These are phyloP conservation scores for Ophiorrhiza pumila DNA, from an alignment of 257 asterid genomes.

Conservation along the genomic window DNA sequence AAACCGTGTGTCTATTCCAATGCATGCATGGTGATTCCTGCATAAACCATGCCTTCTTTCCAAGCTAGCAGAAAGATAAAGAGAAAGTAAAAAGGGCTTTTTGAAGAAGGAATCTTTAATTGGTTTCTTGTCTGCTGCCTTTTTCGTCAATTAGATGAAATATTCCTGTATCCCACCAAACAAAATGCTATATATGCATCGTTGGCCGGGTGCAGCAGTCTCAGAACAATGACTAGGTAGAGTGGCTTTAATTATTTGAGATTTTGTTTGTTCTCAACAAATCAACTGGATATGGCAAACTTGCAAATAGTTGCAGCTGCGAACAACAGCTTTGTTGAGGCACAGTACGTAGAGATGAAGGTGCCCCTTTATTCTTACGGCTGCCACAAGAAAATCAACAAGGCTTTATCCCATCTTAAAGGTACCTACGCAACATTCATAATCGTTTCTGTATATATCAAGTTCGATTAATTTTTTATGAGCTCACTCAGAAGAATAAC, in stretches of 20 bases:
- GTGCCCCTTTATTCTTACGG: slow-evolving; percentile 88
- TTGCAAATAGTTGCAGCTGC: slow-evolving; percentile 52
- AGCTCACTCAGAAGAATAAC: too few relatives aligned
- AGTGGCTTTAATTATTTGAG: background rate
- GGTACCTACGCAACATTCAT: too few relatives aligned
- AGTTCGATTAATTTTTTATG: background rate
- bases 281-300: too few relatives aligned
- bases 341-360: slow-evolving; percentile 91
- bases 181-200: background rate
- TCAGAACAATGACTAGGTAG: background rate
- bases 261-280: too few relatives aligned
- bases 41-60: too few relatives aligned
- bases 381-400: slow-evolving; percentile 73
- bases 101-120: slow-evolving; percentile 36
- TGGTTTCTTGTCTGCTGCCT: slow-evolving; percentile 27
- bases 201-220: background rate
- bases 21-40: too few relatives aligned
- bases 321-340: slow-evolving; percentile 58
- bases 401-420: slow-evolving; percentile 70
- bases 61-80: too few relatives aligned
- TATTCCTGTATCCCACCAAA: background rate
- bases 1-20: too few relatives aligned
- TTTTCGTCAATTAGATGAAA: background rate
- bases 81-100: slow-evolving; percentile 7
- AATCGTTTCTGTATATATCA: background rate